These are phyloP conservation scores for Nematodospora anomalae DNA, from an alignment of 1,139 yeast species.

Conservation along the genomic window DNA sequence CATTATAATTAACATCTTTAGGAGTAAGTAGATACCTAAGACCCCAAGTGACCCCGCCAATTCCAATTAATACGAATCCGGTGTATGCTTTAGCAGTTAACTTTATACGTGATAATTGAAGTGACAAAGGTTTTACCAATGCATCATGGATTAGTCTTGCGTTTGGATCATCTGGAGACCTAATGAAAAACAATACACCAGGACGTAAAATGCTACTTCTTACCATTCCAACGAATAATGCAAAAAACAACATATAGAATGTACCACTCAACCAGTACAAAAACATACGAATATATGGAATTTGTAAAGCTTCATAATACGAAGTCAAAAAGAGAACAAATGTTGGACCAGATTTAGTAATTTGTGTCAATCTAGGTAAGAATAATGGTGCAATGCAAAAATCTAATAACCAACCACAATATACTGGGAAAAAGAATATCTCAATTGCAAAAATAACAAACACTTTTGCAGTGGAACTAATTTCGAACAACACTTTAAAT, in stretches of 20 bases:
- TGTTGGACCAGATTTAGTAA: conserved; percentile 12
- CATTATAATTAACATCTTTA: conserved; percentile 18
- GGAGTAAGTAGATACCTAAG: conserved; percentile 38
- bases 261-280: conserved; percentile 80
- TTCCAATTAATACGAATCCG: conserved; percentile 67
- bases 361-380: conserved; percentile 20
- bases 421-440: conserved; percentile 77
- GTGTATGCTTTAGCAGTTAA: conserved; percentile 79
- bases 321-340: conserved; percentile 29
- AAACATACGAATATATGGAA: conserved; percentile 23
- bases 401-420: conserved; percentile 80
- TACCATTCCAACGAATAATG: conserved; percentile 82
- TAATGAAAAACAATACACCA: conserved; percentile 86
- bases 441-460: conserved; percentile 75
- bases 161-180: conserved; percentile 94
- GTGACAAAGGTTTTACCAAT: conserved; percentile 66
- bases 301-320: conserved; percentile 20
- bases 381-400: conserved; percentile 63
- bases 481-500: conserved; percentile 54
- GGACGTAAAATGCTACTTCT: conserved; percentile 73
- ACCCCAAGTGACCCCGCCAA: conserved; percentile 66
- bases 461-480: conserved; percentile 64
- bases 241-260: conserved; percentile 81
- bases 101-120: conserved; percentile 73
- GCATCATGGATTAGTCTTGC: conserved; percentile 89